phyloP scores from a whole-genome alignment of 495 filamentous ascomycete genomes.

The Sordaria brevicollis region DNA sequence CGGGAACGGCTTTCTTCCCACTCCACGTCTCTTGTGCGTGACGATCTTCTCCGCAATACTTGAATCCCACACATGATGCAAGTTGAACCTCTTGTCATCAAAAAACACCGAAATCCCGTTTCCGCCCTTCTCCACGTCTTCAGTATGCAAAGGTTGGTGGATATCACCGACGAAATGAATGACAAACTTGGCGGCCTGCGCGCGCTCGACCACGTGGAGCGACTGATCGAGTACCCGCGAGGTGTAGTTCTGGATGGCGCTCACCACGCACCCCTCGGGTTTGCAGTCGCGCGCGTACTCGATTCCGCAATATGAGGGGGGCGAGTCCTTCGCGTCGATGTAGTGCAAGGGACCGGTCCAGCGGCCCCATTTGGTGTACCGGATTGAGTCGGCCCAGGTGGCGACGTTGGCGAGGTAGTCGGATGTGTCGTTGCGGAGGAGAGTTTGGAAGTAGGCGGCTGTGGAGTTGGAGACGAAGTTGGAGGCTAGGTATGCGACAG shows the following conservation, averaged over 20 bases:
- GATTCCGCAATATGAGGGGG: conserved; percentile 48
- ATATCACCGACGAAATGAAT: conserved; percentile 58
- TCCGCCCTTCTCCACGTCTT: conserved; percentile 48
- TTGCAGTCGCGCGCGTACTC: conserved; percentile 53
- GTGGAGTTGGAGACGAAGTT: conserved; percentile 33
- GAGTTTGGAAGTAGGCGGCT: conserved; percentile 28
- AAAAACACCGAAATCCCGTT: conserved; percentile 51
- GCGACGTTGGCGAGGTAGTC: conserved; percentile 50
- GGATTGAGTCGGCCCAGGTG: conserved; percentile 54
- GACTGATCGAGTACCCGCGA: conserved; percentile 31
- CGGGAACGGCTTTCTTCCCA: conserved; percentile 25
- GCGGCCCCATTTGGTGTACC: conserved; percentile 46
- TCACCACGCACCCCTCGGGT: conserved; percentile 49
- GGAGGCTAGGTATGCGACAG: conserved; percentile 44
- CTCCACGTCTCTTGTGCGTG: conserved; percentile 26
- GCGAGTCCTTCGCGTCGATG: conserved; percentile 60
- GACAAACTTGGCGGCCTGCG: conserved; percentile 51
- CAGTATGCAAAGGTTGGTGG: conserved; percentile 55
- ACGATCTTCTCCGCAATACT: conserved; percentile 50
- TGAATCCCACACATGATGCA: conserved; percentile 56
- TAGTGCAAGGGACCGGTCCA: conserved; percentile 55
- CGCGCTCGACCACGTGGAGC: conserved; percentile 27
- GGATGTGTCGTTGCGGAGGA: conserved; percentile 34
- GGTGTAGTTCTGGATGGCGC: conserved; percentile 51
- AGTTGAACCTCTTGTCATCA: conserved; percentile 33